These are phyloP conservation scores for Psidium guajava DNA, from an alignment of 345 rosid genomes.

Conservation along the genomic window DNA sequence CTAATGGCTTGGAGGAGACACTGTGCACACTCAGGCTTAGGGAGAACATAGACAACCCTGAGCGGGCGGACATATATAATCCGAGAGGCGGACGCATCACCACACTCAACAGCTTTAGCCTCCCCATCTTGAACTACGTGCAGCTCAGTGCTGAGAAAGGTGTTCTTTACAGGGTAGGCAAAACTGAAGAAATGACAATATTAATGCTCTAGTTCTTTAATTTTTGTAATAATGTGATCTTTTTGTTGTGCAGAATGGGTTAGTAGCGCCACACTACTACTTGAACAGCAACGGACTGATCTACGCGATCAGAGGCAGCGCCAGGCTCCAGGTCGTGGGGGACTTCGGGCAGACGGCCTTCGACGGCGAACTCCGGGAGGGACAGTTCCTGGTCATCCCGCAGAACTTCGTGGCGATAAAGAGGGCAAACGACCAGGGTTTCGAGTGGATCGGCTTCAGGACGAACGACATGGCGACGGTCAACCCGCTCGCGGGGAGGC, in stretches of 20 bases:
- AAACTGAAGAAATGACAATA: not conserved
- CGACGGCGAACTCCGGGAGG: slow-evolving; percentile 11
- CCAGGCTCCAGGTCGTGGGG: slow-evolving; percentile 16
- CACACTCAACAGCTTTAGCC: slow-evolving; percentile 33
- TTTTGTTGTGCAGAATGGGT: slow-evolving; percentile 19
- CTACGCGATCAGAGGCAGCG: slow-evolving; percentile 19
- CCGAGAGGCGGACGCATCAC: slow-evolving; percentile 49
- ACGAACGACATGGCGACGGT: slow-evolving; percentile 14
- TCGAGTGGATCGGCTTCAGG: slow-evolving; percentile 27
- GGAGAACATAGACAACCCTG: slow-evolving; percentile 34
- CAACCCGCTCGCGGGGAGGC: slow-evolving; percentile 17
- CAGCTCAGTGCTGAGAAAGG: slow-evolving; percentile 48
- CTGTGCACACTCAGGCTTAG: slow-evolving; percentile 36
- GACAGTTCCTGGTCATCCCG: slow-evolving; percentile 24
- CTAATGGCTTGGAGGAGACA: slow-evolving; percentile 54
- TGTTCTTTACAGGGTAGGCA: slow-evolving; percentile 21
- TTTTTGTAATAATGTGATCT: not conserved
- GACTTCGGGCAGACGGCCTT: slow-evolving; percentile 15
- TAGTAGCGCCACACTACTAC: slow-evolving; percentile 23
- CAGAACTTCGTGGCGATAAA: slow-evolving; percentile 20
- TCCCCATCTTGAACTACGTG: slow-evolving; percentile 39
- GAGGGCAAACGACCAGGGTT: slow-evolving; percentile 16
- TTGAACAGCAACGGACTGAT: slow-evolving; percentile 25
- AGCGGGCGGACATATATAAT: slow-evolving; percentile 40
- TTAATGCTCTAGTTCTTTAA: not conserved